Base-by-base conservation (phyloP, 2,329 filamentous ascomycete species). In the Botrytis hyacinthi region DNA sequence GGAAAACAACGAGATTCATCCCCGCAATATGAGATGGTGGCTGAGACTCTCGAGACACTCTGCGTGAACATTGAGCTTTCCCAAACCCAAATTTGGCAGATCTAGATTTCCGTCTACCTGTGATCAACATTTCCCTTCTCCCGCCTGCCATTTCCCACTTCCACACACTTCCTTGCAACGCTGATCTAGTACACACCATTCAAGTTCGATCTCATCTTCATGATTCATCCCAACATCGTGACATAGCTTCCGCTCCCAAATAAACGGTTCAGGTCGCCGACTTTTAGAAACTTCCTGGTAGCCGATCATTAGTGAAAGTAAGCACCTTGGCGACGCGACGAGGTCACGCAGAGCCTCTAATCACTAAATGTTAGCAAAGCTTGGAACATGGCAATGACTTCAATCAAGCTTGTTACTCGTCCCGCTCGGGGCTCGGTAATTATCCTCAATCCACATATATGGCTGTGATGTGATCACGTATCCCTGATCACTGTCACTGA, bases 11-110 rank as follows among this genome's bases (percentile, higher is more conserved):
- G 26, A 22, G n/a, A 35, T 68, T 54, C 26, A 46, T 54, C 46
- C 65, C 65, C 65, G 65, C 65, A 54, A 42, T n/a, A 57, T 57
- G 63, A 54, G 44, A 67, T 37, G 65, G 35, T 57, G 65, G 65
- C 65, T 57, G 65, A 37, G 48, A 54, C 48, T 54, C 26, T 54
- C 48, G 12, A 54, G 48, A n/a, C 48, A 54, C 46, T 35, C 35
- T 40, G 65, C 65, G n/a, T 57, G 46, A 68, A 54, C 46, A 42
- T 57, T 54, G 46, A 54, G 65, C 65, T 40, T 35, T 54, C 20
- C 65, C 29, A 8, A 35, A 40, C n/a, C 46, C 46, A 54, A 42
- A 67, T 29, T 46, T 44, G 32, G 40, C 40, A 65, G 61, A 69
- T 69, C 66, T 69, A 57, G 48, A 68, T 57, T 68, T 6, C 65